These are phyloP conservation scores for Hypoxylon sp. DNA, from an alignment of 2,329 filamentous ascomycete genomes.

Conservation along the genomic window DNA sequence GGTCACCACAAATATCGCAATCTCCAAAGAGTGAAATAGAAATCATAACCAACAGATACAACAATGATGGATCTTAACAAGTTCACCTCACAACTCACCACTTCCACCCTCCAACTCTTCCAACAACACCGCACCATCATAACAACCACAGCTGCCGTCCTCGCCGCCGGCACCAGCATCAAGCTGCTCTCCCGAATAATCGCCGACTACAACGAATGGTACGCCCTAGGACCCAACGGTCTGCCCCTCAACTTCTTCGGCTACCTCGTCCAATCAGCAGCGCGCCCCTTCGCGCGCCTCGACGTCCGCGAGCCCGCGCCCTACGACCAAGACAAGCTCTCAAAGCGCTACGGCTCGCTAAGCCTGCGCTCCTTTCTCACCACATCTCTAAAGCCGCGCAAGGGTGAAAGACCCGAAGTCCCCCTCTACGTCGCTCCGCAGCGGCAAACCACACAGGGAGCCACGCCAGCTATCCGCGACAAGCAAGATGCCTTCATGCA, in stretches of 20 bases:
- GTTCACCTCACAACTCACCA: background rate
- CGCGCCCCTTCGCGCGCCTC: conserved; percentile 50
- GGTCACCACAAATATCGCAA: background rate
- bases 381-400: conserved; percentile 36
- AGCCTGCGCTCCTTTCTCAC: conserved; percentile 46
- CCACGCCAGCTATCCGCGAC: conserved; percentile 19
- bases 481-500: conserved; percentile 49
- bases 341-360: conserved; percentile 46
- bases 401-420: conserved; percentile 50
- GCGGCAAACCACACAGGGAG: conserved; percentile 53
- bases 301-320: conserved; percentile 52
- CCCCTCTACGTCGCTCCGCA: conserved; percentile 55
- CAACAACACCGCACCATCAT: conserved; percentile 21
- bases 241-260: conserved; percentile 58
- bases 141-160: conserved; percentile 6
- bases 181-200: conserved; percentile 42
- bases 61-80: conserved; percentile 28
- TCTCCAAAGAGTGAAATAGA: too few species aligned
- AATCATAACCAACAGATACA: background rate
- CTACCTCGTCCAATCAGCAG: conserved; percentile 54
- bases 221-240: conserved; percentile 59
- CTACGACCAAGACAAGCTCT: conserved; percentile 44
- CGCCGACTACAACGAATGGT: conserved; percentile 55
- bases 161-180: conserved; percentile 24
- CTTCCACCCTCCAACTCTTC: conserved; percentile 11